phyloP scores from a whole-genome alignment of 352 stramenopile species.

The Phytopythium cucurbitacearum region DNA sequence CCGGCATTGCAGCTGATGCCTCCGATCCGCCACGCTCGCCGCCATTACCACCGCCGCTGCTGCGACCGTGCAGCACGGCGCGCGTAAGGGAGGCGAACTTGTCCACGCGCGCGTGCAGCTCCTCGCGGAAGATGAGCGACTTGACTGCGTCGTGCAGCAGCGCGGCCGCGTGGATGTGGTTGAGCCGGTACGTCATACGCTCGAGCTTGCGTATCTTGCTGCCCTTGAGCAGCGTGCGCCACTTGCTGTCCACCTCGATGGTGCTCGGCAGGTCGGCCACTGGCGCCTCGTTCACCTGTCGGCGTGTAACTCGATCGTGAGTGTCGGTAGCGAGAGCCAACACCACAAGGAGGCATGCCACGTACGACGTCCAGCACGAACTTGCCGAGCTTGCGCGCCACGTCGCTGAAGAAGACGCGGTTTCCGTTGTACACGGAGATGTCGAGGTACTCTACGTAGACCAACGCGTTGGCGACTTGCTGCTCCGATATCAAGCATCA shows the following conservation, averaged over 20 bases:
- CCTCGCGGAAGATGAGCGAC: constrained; percentile 57
- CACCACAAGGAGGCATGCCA: constrained; percentile 4
- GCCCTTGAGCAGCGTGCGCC: constrained; percentile 36
- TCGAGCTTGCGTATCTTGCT: constrained; percentile 53
- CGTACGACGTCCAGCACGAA: constrained; percentile 53
- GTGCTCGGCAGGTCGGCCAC: constrained; percentile 40
- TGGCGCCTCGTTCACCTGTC: constrained; percentile 33
- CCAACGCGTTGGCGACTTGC: not conserved
- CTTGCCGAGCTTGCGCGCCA: constrained; percentile 49
- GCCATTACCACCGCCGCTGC: no score
- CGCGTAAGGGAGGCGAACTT: constrained; percentile 43
- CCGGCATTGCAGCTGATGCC: no score
- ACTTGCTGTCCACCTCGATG: constrained; percentile 54
- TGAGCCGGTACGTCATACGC: constrained; percentile 37
- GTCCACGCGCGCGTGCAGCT: constrained; percentile 41
- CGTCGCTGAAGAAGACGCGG: constrained; percentile 55
- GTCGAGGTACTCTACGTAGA: constrained; percentile 32
- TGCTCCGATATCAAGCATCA: not conserved
- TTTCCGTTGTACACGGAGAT: constrained; percentile 48
- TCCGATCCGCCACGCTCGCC: no score
- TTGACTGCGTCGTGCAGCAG: constrained; percentile 46
- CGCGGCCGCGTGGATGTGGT: constrained; percentile 42
- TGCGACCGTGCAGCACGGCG: constrained; percentile 4
- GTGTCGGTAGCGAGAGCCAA: constrained; percentile 5
- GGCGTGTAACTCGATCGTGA: not conserved